phyloP scores from a whole-genome alignment of 192 early-diverging fungal species.

The Chytriomyces sp. region DNA sequence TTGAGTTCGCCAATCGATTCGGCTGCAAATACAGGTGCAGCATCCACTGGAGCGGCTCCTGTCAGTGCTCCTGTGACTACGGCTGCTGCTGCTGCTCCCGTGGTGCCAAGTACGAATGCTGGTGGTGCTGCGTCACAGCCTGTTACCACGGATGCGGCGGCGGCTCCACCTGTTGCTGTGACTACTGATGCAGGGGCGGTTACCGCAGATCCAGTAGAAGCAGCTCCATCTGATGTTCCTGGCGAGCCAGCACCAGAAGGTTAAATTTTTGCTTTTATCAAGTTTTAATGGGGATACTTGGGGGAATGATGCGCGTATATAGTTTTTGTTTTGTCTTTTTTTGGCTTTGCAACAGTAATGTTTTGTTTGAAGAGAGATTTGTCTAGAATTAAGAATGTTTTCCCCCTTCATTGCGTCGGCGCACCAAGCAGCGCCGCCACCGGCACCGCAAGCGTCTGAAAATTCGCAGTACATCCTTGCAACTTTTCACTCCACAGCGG shows the following conservation, averaged over 20 bases:
- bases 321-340: background rate
- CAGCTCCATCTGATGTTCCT: too few species aligned
- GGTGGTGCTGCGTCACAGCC: too few species aligned
- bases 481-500: constrained; percentile 21
- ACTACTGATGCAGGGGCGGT: too few species aligned
- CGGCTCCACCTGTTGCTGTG: too few species aligned
- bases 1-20: background rate
- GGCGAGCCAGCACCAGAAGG: too few species aligned
- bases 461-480: constrained; percentile 22
- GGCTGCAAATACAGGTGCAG: background rate
- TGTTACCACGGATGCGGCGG: too few species aligned
- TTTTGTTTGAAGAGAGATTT: background rate
- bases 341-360: background rate
- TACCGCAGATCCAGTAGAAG: too few species aligned
- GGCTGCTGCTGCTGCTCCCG: too few species aligned
- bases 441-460: background rate
- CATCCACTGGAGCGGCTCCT: background rate
- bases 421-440: constrained; percentile 1
- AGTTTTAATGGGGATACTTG: background rate
- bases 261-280: too few species aligned
- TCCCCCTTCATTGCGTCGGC: background rate
- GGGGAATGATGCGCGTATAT: background rate
- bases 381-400: background rate
- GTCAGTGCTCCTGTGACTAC: too few species aligned
- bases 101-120: too few species aligned